These are phyloP conservation scores for Mycena citricolor DNA, from an alignment of 1,284 basidiomycete species.

Conservation along the genomic window DNA sequence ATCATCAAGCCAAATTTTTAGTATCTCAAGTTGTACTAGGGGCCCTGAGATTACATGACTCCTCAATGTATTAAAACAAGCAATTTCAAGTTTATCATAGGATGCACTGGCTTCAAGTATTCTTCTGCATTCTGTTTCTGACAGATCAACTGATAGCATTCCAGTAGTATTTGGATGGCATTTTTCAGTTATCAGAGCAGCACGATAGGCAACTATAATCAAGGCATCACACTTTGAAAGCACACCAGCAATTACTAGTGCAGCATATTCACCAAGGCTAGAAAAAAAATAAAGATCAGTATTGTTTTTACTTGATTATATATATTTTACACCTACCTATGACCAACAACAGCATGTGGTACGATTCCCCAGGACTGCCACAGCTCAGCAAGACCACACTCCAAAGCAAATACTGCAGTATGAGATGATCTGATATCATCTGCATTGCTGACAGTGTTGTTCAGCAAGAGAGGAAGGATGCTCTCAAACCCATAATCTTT, in stretches of 20 bases:
- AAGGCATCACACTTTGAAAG: constrained; percentile 56
- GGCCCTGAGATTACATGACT: constrained; percentile 62
- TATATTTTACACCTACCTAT: constrained; percentile 56
- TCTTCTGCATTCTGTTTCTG: constrained; percentile 34
- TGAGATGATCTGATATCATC: constrained; percentile 51
- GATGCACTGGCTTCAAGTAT: constrained; percentile 36
- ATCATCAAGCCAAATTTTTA: constrained; percentile 43
- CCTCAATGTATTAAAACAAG: constrained; percentile 60
- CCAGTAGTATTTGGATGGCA: constrained; percentile 48
- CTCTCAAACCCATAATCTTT: constrained; percentile 48
- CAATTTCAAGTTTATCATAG: constrained; percentile 41
- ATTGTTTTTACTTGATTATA: constrained; percentile 8
- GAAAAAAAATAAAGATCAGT: constrained; percentile 7
- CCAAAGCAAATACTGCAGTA: constrained; percentile 55
- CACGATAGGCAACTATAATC: constrained; percentile 56
- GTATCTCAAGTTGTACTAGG: constrained; percentile 37
- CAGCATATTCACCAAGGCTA: constrained; percentile 72
- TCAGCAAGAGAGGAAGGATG: constrained; percentile 33
- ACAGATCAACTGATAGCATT: constrained; percentile 58
- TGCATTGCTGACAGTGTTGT: constrained; percentile 25
- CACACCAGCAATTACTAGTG: constrained; percentile 57
- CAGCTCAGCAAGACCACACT: constrained; percentile 57
- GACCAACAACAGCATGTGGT: constrained; percentile 59
- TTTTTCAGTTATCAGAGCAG: constrained; percentile 48
- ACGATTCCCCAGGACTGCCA: constrained; percentile 67